Base-by-base conservation (phyloP, 345 rosid species). In the Linum usitatissimum region DNA sequence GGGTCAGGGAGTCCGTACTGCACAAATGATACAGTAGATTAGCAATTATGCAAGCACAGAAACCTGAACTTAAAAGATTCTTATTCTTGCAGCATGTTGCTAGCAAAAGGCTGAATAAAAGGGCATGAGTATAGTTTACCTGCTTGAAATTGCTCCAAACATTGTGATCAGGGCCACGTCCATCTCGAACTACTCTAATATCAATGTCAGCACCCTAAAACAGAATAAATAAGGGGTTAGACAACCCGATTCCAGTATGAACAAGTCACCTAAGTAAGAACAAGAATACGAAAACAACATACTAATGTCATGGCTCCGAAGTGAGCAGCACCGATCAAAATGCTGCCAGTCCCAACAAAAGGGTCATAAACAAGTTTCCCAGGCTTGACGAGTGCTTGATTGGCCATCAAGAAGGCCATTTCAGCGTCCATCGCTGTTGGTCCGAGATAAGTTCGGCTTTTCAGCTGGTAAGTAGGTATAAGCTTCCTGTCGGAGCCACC, bases 341-440 rank as follows among this genome's bases (percentile, higher is more conserved):
- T 84, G 78, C 97, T 93, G 60, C 99, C 97, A 1, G 99, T 90
- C 70, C 97, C 97, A 64, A 87, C 97, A 45, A 93, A 93, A 78
- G 97, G 99, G 60, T 90, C 99, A 76, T 81, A 93, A 19, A 93
- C 83, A 55, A 87, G 91, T 62, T 87, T 93, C 58, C 97, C 97
- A 12, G 84, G 78, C 0, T 82, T 69, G 38, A 81, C 92, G 66
- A 83, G 75, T 2, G 91, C 99, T 81, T 93, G 99, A 72, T 93
- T 93, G 10, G 96, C 94, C 99, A 93, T 90, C 57, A 93, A 80
- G 76, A 93, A 87, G 68, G 99, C 97, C 81, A 90, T 75, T 77
- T 93, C 99, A n/a, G 99, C 99, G 73, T 87, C 99, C 97, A 93
- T 87, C 49, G 99, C 96, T 14, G 99, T 86, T 3, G 97, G 99